phyloP scores from a whole-genome alignment of 306 rosid species.

The Coriaria nepalensis region DNA sequence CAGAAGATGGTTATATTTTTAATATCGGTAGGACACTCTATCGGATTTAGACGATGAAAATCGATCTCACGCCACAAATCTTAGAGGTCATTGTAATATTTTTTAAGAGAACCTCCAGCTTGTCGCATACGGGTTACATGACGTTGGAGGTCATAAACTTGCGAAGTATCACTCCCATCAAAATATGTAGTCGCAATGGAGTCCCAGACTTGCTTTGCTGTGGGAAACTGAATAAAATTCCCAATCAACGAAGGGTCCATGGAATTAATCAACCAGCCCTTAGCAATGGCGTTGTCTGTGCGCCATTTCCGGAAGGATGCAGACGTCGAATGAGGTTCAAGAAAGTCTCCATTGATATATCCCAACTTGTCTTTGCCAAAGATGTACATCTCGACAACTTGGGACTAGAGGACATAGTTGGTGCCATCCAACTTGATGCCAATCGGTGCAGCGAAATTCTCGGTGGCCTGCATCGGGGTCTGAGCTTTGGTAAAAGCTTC shows the following conservation, averaged over 20 bases:
- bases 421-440: slow-evolving; percentile 7
- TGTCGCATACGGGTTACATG: slow-evolving; percentile 2
- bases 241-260: background rate
- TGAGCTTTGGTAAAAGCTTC: background rate
- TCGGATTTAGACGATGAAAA: slow-evolving; percentile 1
- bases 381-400: slow-evolving; percentile 15
- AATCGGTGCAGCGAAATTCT: background rate
- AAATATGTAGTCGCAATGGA: slow-evolving; percentile 4
- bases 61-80: slow-evolving; percentile 11
- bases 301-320: background rate
- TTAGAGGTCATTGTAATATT: slow-evolving; percentile 2
- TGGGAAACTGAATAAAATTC: slow-evolving; percentile 4
- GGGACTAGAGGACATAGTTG: slow-evolving; percentile 11
- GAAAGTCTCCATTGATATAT: slow-evolving; percentile 9
- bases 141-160: slow-evolving; percentile 4
- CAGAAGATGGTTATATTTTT: background rate
- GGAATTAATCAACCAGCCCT: slow-evolving; percentile 4
- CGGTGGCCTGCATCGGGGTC: background rate
- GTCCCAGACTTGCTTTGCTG: slow-evolving; percentile 4
- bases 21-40: background rate
- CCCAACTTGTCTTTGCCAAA: slow-evolving; percentile 5
- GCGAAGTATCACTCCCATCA: slow-evolving; percentile 3
- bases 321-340: background rate
- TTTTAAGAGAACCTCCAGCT: slow-evolving; percentile 1
- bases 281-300: background rate